Evolutionary conservation across 371 early-diverging fungal species (phyloP).

Genomic region (Lichtheimia ramosa): DNA sequence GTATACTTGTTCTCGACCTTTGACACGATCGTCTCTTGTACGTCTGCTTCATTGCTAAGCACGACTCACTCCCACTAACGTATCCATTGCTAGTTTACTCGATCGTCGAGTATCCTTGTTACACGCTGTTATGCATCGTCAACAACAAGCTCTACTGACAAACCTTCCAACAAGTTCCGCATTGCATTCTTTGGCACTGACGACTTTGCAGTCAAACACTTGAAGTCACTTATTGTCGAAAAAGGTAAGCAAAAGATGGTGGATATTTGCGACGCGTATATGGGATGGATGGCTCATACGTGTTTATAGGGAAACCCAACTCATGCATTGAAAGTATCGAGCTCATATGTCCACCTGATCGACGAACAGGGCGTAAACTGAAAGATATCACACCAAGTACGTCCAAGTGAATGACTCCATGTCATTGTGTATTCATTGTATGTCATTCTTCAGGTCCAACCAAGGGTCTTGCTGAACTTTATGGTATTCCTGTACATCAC

Average conservation of each 20-base stretch:
- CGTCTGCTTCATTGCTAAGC: too few relatives aligned
- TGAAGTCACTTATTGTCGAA: conserved; percentile 59
- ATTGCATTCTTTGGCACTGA: conserved; percentile 87
- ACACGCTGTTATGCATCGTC: too few relatives aligned
- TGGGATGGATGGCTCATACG: neutral
- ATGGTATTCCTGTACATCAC: conserved; percentile 26
- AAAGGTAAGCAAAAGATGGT: conserved; percentile 30
- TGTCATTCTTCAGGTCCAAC: conserved; percentile 26
- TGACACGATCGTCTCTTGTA: too few relatives aligned
- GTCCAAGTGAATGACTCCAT: neutral
- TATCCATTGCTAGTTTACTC: too few relatives aligned
- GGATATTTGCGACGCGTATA: neutral
- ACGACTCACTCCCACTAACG: too few relatives aligned
- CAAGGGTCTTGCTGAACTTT: conserved; percentile 39
- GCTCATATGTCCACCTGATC: conserved; percentile 71
- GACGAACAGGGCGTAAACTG: conserved; percentile 44
- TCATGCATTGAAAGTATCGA: conserved; percentile 52
- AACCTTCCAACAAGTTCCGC: conserved; percentile 12
- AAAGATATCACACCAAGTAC: conserved; percentile 42
- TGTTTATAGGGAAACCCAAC: neutral
- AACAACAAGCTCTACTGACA: too few relatives aligned
- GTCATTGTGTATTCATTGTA: neutral
- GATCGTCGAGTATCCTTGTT: too few relatives aligned
- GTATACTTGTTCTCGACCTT: too few relatives aligned
- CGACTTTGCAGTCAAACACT: conserved; percentile 71